A percentile compares a stretch with the other conserved stretches of the same genome.
Conservation (phyloP, 495 filamentous ascomycete species). For the Ascobolus immersus region DNA sequence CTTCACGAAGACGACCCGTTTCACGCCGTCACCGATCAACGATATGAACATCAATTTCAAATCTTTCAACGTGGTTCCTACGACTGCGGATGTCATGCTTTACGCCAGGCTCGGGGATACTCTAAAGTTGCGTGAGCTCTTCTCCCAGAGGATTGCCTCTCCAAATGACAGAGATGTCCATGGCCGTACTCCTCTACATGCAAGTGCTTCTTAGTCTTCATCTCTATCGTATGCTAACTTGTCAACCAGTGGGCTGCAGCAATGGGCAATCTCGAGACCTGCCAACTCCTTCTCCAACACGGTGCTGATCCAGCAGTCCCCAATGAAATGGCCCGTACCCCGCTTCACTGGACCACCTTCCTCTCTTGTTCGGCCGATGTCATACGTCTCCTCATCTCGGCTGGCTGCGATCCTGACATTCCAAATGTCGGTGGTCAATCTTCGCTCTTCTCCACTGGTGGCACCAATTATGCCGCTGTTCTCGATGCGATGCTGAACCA, state of each 20-base stretch:
- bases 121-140: no score
- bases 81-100: conserved; percentile 2
- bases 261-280: conserved; percentile 3
- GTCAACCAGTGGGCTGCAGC: conserved; percentile 3
- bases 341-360: not conserved
- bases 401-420: conserved; percentile 4
- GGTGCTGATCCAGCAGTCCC: conserved; percentile 1
- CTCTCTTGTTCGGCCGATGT: conserved; percentile 1
- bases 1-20: conserved; percentile 2
- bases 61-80: conserved; percentile 3
- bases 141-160: conserved; percentile 3
- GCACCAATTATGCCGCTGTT: not conserved
- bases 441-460: conserved; percentile 2
- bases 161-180: conserved; percentile 4
- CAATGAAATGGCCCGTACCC: not conserved
- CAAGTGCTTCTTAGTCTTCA: not conserved
- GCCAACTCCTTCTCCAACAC: conserved; percentile 4
- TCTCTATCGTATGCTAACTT: conserved; percentile 1
- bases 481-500: conserved; percentile 3
- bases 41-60: conserved; percentile 3
- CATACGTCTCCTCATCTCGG: conserved; percentile 1
- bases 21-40: not conserved
- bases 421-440: conserved; percentile 6
- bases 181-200: conserved; percentile 4
- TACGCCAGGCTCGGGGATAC: conserved; percentile 1